Evolutionary conservation across 192 early-diverging fungal genomes (phyloP).

Genomic region (Backusella psychrophila): DNA sequence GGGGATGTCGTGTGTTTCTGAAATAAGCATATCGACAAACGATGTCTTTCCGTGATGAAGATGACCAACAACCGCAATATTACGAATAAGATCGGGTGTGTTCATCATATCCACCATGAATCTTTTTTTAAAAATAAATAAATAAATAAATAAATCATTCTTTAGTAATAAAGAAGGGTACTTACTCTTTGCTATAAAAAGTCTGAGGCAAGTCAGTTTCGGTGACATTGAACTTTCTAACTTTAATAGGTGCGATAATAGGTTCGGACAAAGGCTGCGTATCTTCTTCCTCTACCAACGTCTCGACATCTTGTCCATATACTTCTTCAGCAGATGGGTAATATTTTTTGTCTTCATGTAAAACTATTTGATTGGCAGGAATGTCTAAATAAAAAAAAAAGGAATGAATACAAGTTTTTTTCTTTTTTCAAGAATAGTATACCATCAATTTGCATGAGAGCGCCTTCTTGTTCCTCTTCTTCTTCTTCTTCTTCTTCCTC

Average conservation of each 20-base stretch:
- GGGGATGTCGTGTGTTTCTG: conserved; percentile 75
- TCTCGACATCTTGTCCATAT: conserved; percentile 93
- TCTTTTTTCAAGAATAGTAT: not conserved
- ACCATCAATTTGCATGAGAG: conserved; percentile 70
- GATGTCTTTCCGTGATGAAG: conserved; percentile 98
- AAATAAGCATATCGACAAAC: conserved; percentile 89
- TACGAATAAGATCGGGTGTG: conserved; percentile 81
- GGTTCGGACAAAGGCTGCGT: conserved; percentile 94
- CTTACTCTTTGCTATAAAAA: conserved; percentile 83
- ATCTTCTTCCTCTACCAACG: conserved; percentile 96
- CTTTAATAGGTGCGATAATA: conserved; percentile 89
- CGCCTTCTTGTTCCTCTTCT: conserved; percentile 15
- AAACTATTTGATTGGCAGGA: conserved; percentile 75
- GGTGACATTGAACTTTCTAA: conserved; percentile 80
- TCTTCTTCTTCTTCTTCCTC: conserved; percentile 34
- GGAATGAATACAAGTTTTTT: not conserved
- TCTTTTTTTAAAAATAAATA: conserved; percentile 26
- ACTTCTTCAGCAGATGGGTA: conserved; percentile 97
- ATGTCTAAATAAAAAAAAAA: conserved; percentile 39
- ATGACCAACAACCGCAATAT: conserved; percentile 90
- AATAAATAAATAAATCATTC: not conserved
- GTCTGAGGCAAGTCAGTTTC: conserved; percentile 87
- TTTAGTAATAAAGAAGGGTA: not conserved
- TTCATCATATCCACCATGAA: conserved; percentile 81
- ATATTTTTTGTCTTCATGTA: conserved; percentile 99